A percentile compares a stretch with the other conserved stretches of the same genome.
phyloP scores from a whole-genome alignment of 2,329 filamentous ascomycete genomes.

The Aspergillus aculeatinus region DNA sequence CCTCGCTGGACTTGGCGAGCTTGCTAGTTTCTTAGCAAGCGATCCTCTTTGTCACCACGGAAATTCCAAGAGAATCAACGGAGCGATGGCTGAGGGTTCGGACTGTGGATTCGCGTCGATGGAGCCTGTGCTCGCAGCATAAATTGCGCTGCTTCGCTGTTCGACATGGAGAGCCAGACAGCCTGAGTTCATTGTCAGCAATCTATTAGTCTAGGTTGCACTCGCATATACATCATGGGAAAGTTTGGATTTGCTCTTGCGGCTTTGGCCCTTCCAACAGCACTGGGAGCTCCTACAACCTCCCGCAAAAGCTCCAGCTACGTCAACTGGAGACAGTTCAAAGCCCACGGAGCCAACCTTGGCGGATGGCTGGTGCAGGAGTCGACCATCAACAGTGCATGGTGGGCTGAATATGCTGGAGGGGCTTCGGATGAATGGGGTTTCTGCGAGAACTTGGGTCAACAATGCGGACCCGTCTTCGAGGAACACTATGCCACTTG shows the following conservation, averaged over 20 bases:
- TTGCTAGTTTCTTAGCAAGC: neutral
- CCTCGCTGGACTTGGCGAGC: neutral
- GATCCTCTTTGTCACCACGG: neutral
- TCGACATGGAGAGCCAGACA: neutral
- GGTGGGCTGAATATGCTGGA: slow-evolving; percentile 20
- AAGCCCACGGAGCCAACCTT: slow-evolving; percentile 14
- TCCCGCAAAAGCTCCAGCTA: neutral
- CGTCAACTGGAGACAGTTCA: slow-evolving; percentile 9
- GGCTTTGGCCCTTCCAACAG: neutral
- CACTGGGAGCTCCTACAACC: neutral
- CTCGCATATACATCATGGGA: neutral
- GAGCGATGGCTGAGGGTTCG: neutral
- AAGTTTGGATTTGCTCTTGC: neutral
- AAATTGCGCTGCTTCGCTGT: neutral
- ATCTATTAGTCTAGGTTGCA: neutral
- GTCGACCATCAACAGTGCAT: slow-evolving; percentile 23
- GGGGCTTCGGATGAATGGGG: slow-evolving; percentile 26
- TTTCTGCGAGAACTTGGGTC: slow-evolving; percentile 11
- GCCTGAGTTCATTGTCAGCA: neutral
- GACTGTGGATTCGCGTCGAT: neutral
- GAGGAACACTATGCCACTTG: slow-evolving; percentile 15
- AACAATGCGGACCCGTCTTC: slow-evolving; percentile 7
- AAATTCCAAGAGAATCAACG: neutral
- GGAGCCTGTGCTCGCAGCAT: neutral
- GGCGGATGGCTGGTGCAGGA: slow-evolving; percentile 27